Percentiles rank a stretch among this genome's conserved stretches.
Evolutionary conservation across 2,329 filamentous ascomycete genomes (phyloP).

Genomic region (Byssoonygena ceratinophila): DNA sequence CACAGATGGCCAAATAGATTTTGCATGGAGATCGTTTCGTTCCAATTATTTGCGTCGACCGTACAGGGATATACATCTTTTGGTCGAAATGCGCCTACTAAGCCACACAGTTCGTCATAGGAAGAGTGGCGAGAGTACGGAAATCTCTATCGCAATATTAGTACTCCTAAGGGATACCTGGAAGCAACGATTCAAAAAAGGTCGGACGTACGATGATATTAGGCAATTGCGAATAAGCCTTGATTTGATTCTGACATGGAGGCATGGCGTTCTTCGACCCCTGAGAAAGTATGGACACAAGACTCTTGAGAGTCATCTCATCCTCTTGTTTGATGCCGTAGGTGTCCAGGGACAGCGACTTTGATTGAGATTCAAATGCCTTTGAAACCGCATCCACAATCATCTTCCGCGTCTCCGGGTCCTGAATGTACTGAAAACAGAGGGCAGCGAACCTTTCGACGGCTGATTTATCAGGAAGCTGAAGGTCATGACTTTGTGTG

Average conservation of each 20-base stretch:
- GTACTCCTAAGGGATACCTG: neutral
- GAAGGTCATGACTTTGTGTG: constrained; percentile 56
- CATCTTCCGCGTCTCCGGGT: constrained; percentile 21
- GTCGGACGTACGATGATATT: constrained; percentile 28
- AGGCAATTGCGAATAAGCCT: constrained; percentile 17
- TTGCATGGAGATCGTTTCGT: constrained; percentile 51
- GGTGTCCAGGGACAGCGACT: constrained; percentile 29
- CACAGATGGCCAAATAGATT: constrained; percentile 62
- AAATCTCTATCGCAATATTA: constrained; percentile 43
- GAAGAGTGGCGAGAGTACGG: constrained; percentile 87
- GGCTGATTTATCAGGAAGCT: constrained; percentile 42
- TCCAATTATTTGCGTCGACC: constrained; percentile 54
- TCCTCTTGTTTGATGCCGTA: constrained; percentile 31
- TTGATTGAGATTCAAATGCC: constrained; percentile 28
- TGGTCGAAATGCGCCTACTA: constrained; percentile 59
- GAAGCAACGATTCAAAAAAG: neutral
- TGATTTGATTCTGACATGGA: constrained; percentile 3
- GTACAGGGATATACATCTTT: constrained; percentile 77
- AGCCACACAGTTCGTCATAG: constrained; percentile 62
- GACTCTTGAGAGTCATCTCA: constrained; percentile 30
- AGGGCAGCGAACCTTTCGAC: constrained; percentile 45
- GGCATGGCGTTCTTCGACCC: constrained; percentile 12
- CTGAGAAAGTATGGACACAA: constrained; percentile 27
- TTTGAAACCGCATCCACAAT: constrained; percentile 24
- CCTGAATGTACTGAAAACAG: constrained; percentile 35